Evolutionary conservation across 179 eudicot genomes (phyloP).

Genomic region (Silene vulgaris): DNA sequence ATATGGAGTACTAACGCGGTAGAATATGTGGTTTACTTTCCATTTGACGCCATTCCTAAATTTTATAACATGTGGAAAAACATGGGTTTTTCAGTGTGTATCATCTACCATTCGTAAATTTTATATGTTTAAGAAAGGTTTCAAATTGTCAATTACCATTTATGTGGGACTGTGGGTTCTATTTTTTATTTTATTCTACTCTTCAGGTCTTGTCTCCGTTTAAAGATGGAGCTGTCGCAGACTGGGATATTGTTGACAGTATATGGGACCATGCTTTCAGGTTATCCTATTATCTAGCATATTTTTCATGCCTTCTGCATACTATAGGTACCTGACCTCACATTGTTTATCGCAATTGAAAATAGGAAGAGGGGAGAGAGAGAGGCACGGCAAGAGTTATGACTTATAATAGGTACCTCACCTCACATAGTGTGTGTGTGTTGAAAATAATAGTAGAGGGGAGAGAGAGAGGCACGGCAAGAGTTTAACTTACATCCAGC

Average conservation of each 20-base stretch:
- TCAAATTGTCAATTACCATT: not conserved
- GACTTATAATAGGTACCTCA: not conserved
- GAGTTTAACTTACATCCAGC: no score
- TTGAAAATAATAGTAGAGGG: no score
- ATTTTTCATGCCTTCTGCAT: slow-evolving; percentile 1
- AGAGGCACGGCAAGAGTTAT: not conserved
- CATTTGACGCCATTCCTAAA: not conserved
- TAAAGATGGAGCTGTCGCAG: slow-evolving; percentile 80
- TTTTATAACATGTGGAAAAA: not conserved
- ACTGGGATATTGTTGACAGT: slow-evolving; percentile 91
- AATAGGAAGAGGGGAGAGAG: not conserved
- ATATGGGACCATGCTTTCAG: slow-evolving; percentile 95
- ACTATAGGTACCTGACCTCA: not conserved
- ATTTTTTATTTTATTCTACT: slow-evolving; percentile 9
- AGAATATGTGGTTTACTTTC: not conserved
- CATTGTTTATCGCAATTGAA: not conserved
- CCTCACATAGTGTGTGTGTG: no score
- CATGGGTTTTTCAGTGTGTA: not conserved
- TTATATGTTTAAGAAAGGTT: no score
- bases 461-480: no score
- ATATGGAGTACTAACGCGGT: not conserved
- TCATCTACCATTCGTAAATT: not conserved
- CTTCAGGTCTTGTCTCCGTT: slow-evolving; percentile 75
- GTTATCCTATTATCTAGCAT: slow-evolving; percentile 32
- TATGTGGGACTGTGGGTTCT: not conserved